Evolutionary conservation across 2,329 filamentous ascomycete genomes (phyloP), one percentile per base, ranked within the genome.

Genomic region (Shiraia sp.): DNA sequence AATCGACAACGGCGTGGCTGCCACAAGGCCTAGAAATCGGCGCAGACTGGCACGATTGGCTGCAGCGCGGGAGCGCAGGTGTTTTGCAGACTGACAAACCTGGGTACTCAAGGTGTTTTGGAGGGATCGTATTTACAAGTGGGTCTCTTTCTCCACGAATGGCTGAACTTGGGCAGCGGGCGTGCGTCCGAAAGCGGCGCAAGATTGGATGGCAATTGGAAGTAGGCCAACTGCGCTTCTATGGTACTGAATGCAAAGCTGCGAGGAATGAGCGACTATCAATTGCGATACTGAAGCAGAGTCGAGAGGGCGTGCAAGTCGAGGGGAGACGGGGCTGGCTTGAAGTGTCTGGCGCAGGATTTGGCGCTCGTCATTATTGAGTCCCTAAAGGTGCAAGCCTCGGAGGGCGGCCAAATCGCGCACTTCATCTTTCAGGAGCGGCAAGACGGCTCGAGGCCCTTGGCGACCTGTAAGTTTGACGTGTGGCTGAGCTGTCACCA

Each of bases 61-160:
- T 47, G 38, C 37, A 30, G 22, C 39, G 49, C 40, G 53, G 55
- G 57, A 51, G 49, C 59, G 57, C 45, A 55, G 28, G 37, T 40
- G 42, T 27, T 34, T 41, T 23, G 50, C 42, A 54, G 51, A 51
- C 37, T 60, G 53, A 50, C 35, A 42, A 47, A 40, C 28, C 44
- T 42, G 33, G 19, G 16, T 25, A 27, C 40, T 40, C 33, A 41
- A 31, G 48, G 37, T 45, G 51, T 47, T 52, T 22, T 22, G 19
- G 8, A 43, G 51, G 38, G n/a, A 32, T 10, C 24, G 17, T 43
- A 36, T 42, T 38, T 44, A 40, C 16, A 30, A 39, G 51, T 53
- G 51, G 51, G 51, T 46, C 51, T 42, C 46, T 48, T 42, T 39
- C 40, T 52, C 51, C 44, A 40, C 51, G 49, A 53, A 55, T 55